These are phyloP conservation scores for Hortiboletus campestris DNA, from an alignment of 768 basidiomycete genomes.

Conservation along the genomic window DNA sequence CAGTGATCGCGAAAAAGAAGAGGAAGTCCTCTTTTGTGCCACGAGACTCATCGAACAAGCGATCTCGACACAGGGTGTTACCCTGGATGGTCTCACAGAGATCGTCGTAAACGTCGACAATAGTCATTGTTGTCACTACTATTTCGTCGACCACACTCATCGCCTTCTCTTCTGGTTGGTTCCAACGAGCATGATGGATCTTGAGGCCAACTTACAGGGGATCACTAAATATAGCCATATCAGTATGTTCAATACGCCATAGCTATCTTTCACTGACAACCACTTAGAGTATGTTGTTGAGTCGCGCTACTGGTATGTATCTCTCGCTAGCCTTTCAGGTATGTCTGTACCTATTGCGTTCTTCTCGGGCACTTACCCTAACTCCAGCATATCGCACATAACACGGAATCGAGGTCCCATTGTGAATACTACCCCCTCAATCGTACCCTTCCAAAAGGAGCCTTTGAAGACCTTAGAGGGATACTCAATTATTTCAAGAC, in stretches of 20 bases:
- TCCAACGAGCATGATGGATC: background rate
- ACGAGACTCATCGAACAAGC: constrained; percentile 8
- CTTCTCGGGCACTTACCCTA: background rate
- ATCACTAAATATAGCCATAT: constrained; percentile 4
- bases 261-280: background rate
- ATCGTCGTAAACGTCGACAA: constrained; percentile 10
- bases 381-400: background rate
- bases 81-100: constrained; percentile 9
- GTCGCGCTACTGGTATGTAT: constrained; percentile 13
- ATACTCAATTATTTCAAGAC: constrained; percentile 16
- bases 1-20: background rate
- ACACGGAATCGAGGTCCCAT: constrained; percentile 11
- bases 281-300: constrained; percentile 10
- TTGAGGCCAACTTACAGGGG: constrained; percentile 5
- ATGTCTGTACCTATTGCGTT: background rate
- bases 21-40: constrained; percentile 2
- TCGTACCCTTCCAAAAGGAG: background rate
- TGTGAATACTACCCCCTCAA: constrained; percentile 16
- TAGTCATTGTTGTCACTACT: constrained; percentile 3
- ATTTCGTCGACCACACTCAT: constrained; percentile 18
- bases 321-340: background rate
- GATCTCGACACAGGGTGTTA: background rate
- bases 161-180: constrained; percentile 17
- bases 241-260: background rate
- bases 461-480: constrained; percentile 8